These are phyloP conservation scores for Coemansia sp. DNA, from an alignment of 192 early-diverging fungal species.

Conservation along the genomic window DNA sequence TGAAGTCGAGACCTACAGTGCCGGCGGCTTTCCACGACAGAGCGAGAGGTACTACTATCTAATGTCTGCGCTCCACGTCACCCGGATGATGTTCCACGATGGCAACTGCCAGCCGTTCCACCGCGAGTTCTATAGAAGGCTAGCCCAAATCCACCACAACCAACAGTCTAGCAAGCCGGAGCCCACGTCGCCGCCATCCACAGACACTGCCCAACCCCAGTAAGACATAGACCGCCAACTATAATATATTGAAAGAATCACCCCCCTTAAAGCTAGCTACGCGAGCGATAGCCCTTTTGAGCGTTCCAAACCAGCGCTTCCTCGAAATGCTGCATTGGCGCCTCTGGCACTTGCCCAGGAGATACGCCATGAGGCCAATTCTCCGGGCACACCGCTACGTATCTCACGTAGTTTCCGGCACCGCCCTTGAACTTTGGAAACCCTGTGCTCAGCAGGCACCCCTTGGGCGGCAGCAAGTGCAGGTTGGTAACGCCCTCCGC, in stretches of 20 bases:
- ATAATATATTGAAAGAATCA: not conserved
- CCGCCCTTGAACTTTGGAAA: slow-evolving; percentile 55
- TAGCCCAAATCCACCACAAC: slow-evolving; percentile 53
- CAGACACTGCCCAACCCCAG: not conserved
- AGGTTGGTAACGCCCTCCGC: slow-evolving; percentile 55
- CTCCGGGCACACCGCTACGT: slow-evolving; percentile 49
- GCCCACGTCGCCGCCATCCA: not conserved
- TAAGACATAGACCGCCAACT: not conserved
- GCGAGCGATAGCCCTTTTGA: slow-evolving; percentile 26
- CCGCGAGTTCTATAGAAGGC: slow-evolving; percentile 47
- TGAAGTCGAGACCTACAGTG: slow-evolving; percentile 47
- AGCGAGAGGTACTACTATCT: slow-evolving; percentile 53
- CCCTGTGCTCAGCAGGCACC: slow-evolving; percentile 54
- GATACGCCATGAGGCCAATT: slow-evolving; percentile 40
- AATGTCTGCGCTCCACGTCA: slow-evolving; percentile 53
- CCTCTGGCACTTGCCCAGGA: slow-evolving; percentile 38
- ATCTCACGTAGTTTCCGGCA: slow-evolving; percentile 52
- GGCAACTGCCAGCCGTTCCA: slow-evolving; percentile 51
- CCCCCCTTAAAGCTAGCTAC: not conserved
- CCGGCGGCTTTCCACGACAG: slow-evolving; percentile 49
- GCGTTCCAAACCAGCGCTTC: slow-evolving; percentile 35
- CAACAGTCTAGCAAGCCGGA: slow-evolving; percentile 29
- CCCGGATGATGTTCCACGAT: slow-evolving; percentile 53
- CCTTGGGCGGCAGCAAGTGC: slow-evolving; percentile 48
- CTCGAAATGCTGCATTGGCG: slow-evolving; percentile 42